Evolutionary conservation across 2,329 filamentous ascomycete species (phyloP).

Genomic region (Rutstroemia sp.): DNA sequence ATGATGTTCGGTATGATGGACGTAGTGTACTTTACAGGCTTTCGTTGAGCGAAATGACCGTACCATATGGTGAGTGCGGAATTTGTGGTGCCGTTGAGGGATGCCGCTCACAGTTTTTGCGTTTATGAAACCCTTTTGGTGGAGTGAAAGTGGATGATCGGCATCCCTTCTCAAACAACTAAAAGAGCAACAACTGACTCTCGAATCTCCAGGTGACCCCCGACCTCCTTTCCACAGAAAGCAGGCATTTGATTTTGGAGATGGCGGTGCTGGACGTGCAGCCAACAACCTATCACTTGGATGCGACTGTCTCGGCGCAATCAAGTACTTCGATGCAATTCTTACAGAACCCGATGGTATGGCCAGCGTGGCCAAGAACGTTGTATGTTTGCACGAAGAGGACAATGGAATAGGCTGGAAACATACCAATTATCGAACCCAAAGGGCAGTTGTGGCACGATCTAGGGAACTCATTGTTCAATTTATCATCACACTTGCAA

Average conservation of each 20-base stretch:
- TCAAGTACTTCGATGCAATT: constrained; percentile 31
- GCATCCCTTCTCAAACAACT: background rate
- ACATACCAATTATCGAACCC: constrained; percentile 47
- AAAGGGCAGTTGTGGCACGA: constrained; percentile 39
- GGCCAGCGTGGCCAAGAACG: constrained; percentile 39
- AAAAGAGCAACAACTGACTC: background rate
- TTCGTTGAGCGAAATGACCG: constrained; percentile 53
- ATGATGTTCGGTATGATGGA: constrained; percentile 54
- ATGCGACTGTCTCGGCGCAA: constrained; percentile 62
- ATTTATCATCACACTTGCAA: constrained; percentile 59
- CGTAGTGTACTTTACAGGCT: constrained; percentile 49
- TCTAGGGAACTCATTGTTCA: constrained; percentile 57
- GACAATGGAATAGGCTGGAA: constrained; percentile 65
- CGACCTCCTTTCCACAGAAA: constrained; percentile 57
- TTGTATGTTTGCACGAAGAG: constrained; percentile 62
- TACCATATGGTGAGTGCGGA: constrained; percentile 44
- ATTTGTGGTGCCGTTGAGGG: background rate
- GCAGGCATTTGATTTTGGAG: constrained; percentile 63
- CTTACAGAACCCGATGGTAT: constrained; percentile 38
- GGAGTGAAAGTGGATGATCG: background rate
- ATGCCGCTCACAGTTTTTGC: background rate
- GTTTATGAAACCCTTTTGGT: background rate
- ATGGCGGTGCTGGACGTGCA: constrained; percentile 55
- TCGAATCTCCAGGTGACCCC: constrained; percentile 35
- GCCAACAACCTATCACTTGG: constrained; percentile 61